These are phyloP conservation scores for Phalaenopsis equestris DNA, from an alignment of 106 monocot species.

Conservation along the genomic window DNA sequence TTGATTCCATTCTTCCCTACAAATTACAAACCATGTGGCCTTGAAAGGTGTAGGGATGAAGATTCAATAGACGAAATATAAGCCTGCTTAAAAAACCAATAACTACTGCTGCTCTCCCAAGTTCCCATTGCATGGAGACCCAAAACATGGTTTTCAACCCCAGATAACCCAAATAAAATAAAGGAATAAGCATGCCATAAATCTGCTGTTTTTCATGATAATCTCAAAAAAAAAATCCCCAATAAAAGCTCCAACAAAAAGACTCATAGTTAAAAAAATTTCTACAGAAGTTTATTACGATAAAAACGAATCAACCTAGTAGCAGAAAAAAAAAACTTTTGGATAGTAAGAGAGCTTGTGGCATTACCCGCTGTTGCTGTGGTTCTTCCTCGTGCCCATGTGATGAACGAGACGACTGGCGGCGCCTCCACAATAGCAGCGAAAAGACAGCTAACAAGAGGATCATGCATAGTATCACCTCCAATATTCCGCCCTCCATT, in stretches of 20 bases:
- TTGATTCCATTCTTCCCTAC: background rate
- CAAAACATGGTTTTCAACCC: too few relatives aligned
- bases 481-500: slow-evolving; percentile 31
- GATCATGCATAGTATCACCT: slow-evolving; percentile 38
- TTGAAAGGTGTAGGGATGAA: background rate
- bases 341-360: background rate
- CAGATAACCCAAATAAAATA: too few relatives aligned
- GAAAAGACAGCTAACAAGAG: slow-evolving; percentile 46
- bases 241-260: background rate
- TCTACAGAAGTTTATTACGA: background rate
- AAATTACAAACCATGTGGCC: background rate
- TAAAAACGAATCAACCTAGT: background rate
- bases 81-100: background rate
- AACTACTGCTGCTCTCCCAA: background rate
- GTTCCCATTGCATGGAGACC: too few relatives aligned
- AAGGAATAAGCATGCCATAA: too few relatives aligned
- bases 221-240: too few relatives aligned
- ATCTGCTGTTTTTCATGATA: too few relatives aligned
- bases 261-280: background rate
- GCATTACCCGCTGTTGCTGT: slow-evolving; percentile 24
- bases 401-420: slow-evolving; percentile 20
- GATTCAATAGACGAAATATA: background rate
- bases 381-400: slow-evolving; percentile 38
- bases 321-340: background rate
- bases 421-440: slow-evolving; percentile 50